Evolutionary conservation across 1,284 basidiomycete genomes (phyloP).

Genomic region (Cutaneotrichosporon curvatum): DNA sequence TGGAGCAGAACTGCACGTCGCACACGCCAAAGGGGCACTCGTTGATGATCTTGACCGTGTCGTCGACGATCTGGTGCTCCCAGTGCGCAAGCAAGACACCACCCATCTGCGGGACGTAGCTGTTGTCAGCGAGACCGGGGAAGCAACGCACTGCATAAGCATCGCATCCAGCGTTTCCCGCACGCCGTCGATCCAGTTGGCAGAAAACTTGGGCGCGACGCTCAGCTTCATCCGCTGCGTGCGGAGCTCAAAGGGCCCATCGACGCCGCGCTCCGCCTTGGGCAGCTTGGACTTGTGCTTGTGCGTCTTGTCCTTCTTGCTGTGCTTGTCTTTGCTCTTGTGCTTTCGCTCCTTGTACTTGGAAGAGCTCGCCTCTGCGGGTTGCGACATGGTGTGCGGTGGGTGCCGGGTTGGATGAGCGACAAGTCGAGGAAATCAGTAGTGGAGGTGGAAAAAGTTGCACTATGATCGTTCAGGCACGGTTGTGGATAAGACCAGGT

Average conservation of each 20-base stretch:
- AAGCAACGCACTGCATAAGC: conserved; percentile 74
- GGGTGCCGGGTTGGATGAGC: neutral
- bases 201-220: conserved; percentile 74
- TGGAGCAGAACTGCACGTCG: conserved; percentile 69
- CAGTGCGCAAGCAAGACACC: conserved; percentile 86
- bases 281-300: conserved; percentile 9
- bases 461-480: conserved; percentile 18
- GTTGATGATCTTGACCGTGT: conserved; percentile 63
- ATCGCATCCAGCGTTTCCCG: conserved; percentile 85
- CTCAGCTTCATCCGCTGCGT: conserved; percentile 63
- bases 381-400: conserved; percentile 15
- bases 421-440: neutral
- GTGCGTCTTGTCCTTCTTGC: conserved; percentile 14
- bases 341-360: conserved; percentile 19
- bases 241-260: conserved; percentile 61
- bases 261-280: conserved; percentile 1
- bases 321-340: conserved; percentile 16
- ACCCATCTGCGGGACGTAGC: conserved; percentile 78
- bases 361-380: conserved; percentile 24
- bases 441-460: conserved; percentile 18
- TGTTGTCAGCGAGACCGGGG: conserved; percentile 36
- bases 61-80: conserved; percentile 62
- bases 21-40: conserved; percentile 84
- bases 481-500: neutral
- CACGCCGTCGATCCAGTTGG: conserved; percentile 62